A percentile compares a stretch with the other conserved stretches of the same genome.
Evolutionary conservation across 148 eudicot species (phyloP).

Genomic region (Heliamphora exappendiculata): DNA sequence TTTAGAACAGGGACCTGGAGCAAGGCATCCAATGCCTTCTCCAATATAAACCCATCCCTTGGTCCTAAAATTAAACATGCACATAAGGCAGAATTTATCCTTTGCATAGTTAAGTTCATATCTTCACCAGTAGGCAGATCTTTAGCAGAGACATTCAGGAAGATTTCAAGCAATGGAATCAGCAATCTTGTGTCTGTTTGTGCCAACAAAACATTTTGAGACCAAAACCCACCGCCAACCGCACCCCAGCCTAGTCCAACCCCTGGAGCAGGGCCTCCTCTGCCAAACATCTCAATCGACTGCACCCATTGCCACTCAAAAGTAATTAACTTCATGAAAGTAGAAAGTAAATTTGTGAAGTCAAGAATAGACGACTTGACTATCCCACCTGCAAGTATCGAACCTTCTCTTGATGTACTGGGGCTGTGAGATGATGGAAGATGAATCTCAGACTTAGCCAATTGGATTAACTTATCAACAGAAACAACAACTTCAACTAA

Average conservation of each 20-base stretch:
- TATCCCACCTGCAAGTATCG: conserved; percentile 49
- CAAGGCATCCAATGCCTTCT: conserved; percentile 45
- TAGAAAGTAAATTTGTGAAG: conserved; percentile 34
- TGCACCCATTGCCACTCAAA: conserved; percentile 41
- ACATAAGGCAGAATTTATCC: conserved; percentile 44
- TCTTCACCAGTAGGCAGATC: conserved; percentile 27
- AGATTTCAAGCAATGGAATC: conserved; percentile 41
- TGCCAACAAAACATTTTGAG: conserved; percentile 41
- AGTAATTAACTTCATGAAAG: conserved; percentile 36
- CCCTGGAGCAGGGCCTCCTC: conserved; percentile 98
- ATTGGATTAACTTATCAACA: conserved; percentile 51
- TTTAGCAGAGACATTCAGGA: conserved; percentile 19
- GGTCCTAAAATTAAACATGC: conserved; percentile 56
- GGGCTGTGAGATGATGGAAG: conserved; percentile 13
- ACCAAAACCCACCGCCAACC: conserved; percentile 82
- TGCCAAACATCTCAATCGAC: conserved; percentile 62
- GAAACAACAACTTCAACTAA: conserved; percentile 43
- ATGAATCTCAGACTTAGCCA: conserved; percentile 27
- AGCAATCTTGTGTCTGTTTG: conserved; percentile 62
- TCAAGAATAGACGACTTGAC: conserved; percentile 38
- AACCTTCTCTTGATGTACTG: conserved; percentile 24
- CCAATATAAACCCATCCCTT: conserved; percentile 37
- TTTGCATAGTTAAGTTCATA: conserved; percentile 29
- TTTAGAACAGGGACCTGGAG: conserved; percentile 50
- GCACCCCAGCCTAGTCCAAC: conserved; percentile 93